phyloP scores from a whole-genome alignment of 2,329 filamentous ascomycete genomes.

The Trichoderma koningiopsis region DNA sequence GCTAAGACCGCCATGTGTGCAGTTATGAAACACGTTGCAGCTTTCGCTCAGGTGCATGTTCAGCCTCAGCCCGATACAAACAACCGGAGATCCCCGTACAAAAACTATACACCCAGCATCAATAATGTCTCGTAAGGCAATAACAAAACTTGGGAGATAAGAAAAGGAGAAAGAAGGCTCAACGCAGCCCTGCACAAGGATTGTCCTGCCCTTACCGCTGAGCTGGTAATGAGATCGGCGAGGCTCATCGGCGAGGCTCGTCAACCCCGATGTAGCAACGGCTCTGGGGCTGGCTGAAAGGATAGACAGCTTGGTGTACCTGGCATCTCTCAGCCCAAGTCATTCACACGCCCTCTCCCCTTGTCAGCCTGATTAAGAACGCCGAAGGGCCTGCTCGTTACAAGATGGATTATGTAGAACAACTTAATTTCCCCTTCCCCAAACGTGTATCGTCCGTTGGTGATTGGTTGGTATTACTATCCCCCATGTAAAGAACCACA shows the following conservation, averaged over 20 bases:
- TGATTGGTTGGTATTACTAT: neutral
- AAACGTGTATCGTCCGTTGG: neutral
- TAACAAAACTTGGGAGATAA: neutral
- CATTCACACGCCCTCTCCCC: neutral
- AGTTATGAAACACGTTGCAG: neutral
- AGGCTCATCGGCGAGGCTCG: constrained; percentile 1
- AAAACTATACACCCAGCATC: neutral
- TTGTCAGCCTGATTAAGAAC: neutral
- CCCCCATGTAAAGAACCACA: neutral
- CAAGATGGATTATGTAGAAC: neutral
- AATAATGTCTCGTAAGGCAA: neutral
- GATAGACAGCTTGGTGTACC: neutral
- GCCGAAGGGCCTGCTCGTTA: neutral
- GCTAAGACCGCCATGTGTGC: neutral
- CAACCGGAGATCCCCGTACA: neutral
- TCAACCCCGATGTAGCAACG: neutral
- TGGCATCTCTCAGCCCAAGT: neutral
- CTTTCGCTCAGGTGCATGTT: neutral
- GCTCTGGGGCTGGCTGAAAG: constrained; percentile 7
- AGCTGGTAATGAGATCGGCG: constrained; percentile 12
- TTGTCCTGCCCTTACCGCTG: neutral
- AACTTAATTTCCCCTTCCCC: neutral
- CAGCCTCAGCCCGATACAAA: neutral
- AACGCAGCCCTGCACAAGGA: neutral
- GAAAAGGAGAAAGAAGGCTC: neutral